phyloP scores from a whole-genome alignment of 2,329 filamentous ascomycete species.

The Neoscytalidium dimidiatum region DNA sequence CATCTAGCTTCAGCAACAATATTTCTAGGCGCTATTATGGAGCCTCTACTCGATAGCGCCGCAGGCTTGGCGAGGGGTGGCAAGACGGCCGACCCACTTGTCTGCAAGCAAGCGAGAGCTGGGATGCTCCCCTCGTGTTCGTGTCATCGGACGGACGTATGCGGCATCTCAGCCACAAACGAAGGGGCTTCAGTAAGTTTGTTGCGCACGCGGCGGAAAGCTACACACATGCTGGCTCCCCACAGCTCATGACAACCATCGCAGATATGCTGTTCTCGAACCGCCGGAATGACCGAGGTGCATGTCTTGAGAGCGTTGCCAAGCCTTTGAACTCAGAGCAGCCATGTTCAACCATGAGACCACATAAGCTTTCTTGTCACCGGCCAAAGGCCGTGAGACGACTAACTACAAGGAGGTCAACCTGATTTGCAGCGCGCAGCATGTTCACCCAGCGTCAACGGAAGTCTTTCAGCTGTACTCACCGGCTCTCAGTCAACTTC shows the following conservation, averaged over 20 bases:
- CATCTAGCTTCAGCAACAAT: neutral
- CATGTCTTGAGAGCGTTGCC: conserved; percentile 1
- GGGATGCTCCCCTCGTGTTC: neutral
- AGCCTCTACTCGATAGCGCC: neutral
- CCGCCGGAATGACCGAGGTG: neutral
- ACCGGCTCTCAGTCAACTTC: neutral
- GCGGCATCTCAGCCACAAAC: neutral
- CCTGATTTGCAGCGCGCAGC: neutral
- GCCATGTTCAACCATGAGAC: neutral
- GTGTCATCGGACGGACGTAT: conserved; percentile 3
- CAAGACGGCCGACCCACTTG: neutral
- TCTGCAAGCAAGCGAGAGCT: neutral
- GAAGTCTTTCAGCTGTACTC: neutral
- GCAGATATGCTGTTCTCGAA: neutral
- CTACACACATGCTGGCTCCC: neutral
- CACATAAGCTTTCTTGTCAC: neutral
- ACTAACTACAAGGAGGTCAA: neutral
- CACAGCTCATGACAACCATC: neutral
- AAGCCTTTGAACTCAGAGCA: neutral
- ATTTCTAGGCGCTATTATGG: neutral
- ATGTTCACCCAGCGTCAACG: neutral
- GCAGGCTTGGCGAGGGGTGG: neutral
- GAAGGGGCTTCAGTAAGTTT: neutral
- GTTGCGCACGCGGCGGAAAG: neutral
- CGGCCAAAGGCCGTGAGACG: neutral